Evolutionary conservation across 2,329 filamentous ascomycete species (phyloP).

Genomic region (Hypoxylon sp.): DNA sequence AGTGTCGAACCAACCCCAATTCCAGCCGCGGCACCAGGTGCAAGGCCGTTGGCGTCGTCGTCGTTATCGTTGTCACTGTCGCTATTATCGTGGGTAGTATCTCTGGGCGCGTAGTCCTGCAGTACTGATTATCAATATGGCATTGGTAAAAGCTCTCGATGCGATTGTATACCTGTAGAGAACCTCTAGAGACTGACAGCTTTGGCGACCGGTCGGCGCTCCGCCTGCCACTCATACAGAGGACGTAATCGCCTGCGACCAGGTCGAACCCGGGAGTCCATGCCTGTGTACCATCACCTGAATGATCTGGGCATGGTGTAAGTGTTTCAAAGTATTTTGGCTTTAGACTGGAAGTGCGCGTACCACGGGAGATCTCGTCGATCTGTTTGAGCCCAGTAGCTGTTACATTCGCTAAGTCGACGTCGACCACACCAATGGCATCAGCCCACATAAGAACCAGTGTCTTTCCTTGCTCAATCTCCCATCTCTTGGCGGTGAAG

Average conservation of each 20-base stretch:
- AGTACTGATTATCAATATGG: neutral
- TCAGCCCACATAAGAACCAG: constrained; percentile 25
- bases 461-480: constrained; percentile 7
- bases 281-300: constrained; percentile 5
- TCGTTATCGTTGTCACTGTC: neutral
- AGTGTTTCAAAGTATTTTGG: neutral
- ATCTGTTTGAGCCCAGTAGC: neutral
- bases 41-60: constrained; percentile 4
- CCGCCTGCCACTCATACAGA: constrained; percentile 17
- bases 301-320: constrained; percentile 7
- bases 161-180: constrained; percentile 15
- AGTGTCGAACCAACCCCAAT: constrained; percentile 34
- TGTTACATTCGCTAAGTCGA: constrained; percentile 15
- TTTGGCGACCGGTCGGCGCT: constrained; percentile 18
- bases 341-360: neutral
- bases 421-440: constrained; percentile 14
- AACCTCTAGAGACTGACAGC: neutral
- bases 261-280: constrained; percentile 22
- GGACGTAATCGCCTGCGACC: constrained; percentile 18
- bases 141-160: neutral
- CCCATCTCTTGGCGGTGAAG: constrained; percentile 34
- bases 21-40: constrained; percentile 17
- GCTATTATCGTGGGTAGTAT: neutral
- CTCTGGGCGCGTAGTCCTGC: constrained; percentile 9
- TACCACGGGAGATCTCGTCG: constrained; percentile 20